Percentiles rank a stretch among this genome's conserved stretches.
Conservation (phyloP, 2,329 filamentous ascomycete species). For the Chaetomiaceae sp. region DNA sequence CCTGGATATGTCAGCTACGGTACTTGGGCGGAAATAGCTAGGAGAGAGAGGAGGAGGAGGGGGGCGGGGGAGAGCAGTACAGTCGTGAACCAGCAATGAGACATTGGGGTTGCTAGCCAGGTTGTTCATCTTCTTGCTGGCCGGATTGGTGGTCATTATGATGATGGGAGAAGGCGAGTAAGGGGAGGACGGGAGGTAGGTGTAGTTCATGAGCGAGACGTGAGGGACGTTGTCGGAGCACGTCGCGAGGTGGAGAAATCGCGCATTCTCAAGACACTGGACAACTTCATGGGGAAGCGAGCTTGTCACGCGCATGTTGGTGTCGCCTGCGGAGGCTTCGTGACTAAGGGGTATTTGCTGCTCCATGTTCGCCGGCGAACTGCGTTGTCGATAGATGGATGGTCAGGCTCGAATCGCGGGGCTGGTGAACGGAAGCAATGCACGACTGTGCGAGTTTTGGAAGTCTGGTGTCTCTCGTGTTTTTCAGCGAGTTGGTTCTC, state of each 20-base stretch:
- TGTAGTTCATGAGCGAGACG: constrained; percentile 98
- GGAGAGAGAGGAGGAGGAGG: background rate
- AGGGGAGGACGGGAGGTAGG: constrained; percentile 78
- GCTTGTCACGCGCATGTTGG: constrained; percentile 63
- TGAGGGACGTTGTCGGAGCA: constrained; percentile 79
- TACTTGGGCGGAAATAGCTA: no score
- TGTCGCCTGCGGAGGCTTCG: constrained; percentile 69
- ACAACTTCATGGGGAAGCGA: constrained; percentile 79
- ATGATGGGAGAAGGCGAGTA: constrained; percentile 70
- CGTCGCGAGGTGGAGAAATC: constrained; percentile 95
- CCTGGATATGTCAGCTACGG: constrained; percentile 43
- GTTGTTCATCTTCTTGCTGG: constrained; percentile 76
- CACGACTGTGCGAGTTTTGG: no score
- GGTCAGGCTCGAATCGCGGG: no score
- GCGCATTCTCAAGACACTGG: constrained; percentile 86
- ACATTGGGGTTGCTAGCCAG: constrained; percentile 80
- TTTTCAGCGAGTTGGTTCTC: no score
- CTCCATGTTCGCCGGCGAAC: constrained; percentile 18
- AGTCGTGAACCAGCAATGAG: constrained; percentile 94
- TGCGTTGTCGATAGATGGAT: background rate
- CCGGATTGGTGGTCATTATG: constrained; percentile 85
- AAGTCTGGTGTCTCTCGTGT: no score
- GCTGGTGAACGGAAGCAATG: no score
- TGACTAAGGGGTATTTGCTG: constrained; percentile 68
- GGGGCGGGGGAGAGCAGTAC: constrained; percentile 33